Evolutionary conservation across 2,329 filamentous ascomycete genomes (phyloP).

Genomic region (Aspergillus phoenicis): DNA sequence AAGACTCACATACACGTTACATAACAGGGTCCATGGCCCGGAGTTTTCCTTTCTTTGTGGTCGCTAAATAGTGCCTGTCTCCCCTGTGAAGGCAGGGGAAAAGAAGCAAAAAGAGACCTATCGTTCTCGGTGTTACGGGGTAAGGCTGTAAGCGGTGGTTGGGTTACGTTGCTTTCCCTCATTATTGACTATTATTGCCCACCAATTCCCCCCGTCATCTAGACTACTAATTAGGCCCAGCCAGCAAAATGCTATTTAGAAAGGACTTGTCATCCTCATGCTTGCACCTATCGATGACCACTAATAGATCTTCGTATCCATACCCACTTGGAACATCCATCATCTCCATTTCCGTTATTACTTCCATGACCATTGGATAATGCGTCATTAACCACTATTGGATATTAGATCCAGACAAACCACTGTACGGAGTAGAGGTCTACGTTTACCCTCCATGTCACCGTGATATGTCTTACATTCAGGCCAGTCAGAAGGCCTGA

Average conservation of each 20-base stretch:
- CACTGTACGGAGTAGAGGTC: too few relatives aligned
- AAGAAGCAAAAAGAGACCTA: not conserved
- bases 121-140: not conserved
- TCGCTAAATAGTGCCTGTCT: not conserved
- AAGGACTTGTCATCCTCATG: not conserved
- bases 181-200: constrained; percentile 5
- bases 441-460: not conserved
- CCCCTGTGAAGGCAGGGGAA: not conserved
- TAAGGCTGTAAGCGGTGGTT: not conserved
- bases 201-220: not conserved
- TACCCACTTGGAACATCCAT: constrained; percentile 4
- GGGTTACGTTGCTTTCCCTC: constrained; percentile 1
- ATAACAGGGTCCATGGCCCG: not conserved
- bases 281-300: not conserved
- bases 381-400: too few relatives aligned
- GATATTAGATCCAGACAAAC: not conserved
- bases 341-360: not conserved
- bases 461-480: constrained; percentile 10
- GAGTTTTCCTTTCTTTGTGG: not conserved
- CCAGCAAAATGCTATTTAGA: not conserved
- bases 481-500: not conserved
- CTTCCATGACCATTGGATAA: not conserved
- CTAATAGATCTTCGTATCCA: not conserved
- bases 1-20: not conserved
- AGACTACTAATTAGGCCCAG: not conserved